Conservation (phyloP, 1,139 yeast genomes). For the Debaryomycetaceae sp. region DNA sequence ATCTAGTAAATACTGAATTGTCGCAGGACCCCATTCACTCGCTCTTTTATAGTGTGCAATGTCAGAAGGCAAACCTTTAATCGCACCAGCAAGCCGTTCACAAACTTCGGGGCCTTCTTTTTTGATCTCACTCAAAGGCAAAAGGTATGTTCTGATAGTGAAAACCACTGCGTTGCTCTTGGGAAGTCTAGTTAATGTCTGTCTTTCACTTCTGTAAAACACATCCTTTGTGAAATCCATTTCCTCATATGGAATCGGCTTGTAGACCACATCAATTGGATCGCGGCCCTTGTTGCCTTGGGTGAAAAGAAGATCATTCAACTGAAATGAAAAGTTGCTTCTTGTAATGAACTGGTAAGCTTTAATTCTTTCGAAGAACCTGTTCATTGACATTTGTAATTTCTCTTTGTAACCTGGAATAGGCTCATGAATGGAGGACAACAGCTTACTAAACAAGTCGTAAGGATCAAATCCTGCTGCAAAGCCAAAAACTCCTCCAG, state of each 20-base stretch:
- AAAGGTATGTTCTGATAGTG: slow-evolving; percentile 61
- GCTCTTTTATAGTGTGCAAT: slow-evolving; percentile 36
- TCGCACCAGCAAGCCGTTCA: slow-evolving; percentile 38
- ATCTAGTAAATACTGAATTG: slow-evolving; percentile 24
- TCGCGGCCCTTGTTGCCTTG: slow-evolving; percentile 50
- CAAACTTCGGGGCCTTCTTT: slow-evolving; percentile 47
- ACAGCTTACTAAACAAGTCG: slow-evolving; percentile 50
- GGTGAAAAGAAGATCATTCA: slow-evolving; percentile 45
- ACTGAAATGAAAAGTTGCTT: slow-evolving; percentile 60
- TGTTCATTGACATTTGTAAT: slow-evolving; percentile 59
- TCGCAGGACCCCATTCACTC: slow-evolving; percentile 40
- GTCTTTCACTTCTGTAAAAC: slow-evolving; percentile 61
- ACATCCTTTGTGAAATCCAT: slow-evolving; percentile 53
- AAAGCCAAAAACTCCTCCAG: slow-evolving; percentile 65
- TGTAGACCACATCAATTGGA: slow-evolving; percentile 23
- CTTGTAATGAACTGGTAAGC: slow-evolving; percentile 57
- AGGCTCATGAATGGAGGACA: slow-evolving; percentile 57
- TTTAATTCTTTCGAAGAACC: slow-evolving; percentile 49
- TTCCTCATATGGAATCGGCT: slow-evolving; percentile 35
- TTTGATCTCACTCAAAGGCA: slow-evolving; percentile 55
- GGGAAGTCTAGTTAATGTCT: slow-evolving; percentile 57
- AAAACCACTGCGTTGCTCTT: slow-evolving; percentile 51
- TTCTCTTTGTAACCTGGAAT: slow-evolving; percentile 59
- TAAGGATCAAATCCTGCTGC: slow-evolving; percentile 75
- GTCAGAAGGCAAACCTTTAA: slow-evolving; percentile 38